These are phyloP conservation scores for Boletus rubropictus DNA, from an alignment of 768 basidiomycete genomes.

Conservation along the genomic window DNA sequence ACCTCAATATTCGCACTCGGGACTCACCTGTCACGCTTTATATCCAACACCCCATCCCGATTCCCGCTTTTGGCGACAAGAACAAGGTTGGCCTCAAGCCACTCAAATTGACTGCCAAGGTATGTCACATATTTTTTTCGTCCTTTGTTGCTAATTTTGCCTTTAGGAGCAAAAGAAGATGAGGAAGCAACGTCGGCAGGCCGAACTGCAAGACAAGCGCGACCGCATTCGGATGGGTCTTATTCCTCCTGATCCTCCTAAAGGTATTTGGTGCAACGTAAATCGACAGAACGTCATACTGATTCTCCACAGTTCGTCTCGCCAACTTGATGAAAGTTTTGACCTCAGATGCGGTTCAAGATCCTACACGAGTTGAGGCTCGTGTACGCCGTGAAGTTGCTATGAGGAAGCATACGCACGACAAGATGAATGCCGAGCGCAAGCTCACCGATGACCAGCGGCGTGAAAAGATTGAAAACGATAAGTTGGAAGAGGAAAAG, in stretches of 20 bases:
- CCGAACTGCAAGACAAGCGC: constrained; percentile 88
- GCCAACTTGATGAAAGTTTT: constrained; percentile 97
- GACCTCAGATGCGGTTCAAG: constrained; percentile 93
- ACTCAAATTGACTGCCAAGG: constrained; percentile 90
- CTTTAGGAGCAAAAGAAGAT: constrained; percentile 90
- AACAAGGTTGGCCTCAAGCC: constrained; percentile 73
- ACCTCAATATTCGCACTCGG: constrained; percentile 56
- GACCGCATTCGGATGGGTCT: constrained; percentile 96
- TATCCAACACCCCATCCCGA: constrained; percentile 95
- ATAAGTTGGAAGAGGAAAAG: constrained; percentile 84
- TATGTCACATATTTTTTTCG: constrained; percentile 1
- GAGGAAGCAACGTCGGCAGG: constrained; percentile 81
- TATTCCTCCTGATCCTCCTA: constrained; percentile 89
- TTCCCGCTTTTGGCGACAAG: constrained; percentile 87
- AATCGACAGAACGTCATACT: neutral
- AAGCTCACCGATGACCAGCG: constrained; percentile 90
- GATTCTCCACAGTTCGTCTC: constrained; percentile 61
- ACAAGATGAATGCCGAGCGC: constrained; percentile 89
- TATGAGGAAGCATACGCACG: constrained; percentile 80
- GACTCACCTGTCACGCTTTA: constrained; percentile 83
- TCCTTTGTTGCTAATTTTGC: neutral
- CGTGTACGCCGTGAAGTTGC: constrained; percentile 91
- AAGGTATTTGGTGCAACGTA: constrained; percentile 48
- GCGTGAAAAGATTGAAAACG: constrained; percentile 78
- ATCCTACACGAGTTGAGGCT: constrained; percentile 96